Evolutionary conservation across 768 basidiomycete species (phyloP).

Genomic region (Leccinum subgranulosum): DNA sequence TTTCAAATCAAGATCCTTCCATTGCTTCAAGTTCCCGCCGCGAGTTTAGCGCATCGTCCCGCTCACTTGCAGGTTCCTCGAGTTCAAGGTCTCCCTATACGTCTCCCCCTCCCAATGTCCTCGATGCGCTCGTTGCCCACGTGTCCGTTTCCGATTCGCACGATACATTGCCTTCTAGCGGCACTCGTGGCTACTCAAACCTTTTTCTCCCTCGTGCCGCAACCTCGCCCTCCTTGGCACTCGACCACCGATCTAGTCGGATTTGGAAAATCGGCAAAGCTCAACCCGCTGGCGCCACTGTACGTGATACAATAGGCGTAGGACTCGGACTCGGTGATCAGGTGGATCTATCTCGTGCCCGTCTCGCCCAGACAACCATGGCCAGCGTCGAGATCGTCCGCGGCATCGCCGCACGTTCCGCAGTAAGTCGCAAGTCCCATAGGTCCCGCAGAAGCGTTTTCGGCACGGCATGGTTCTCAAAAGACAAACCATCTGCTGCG

Average conservation of each 20-base stretch:
- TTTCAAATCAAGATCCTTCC: conserved; percentile 1
- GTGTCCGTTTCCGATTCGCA: conserved; percentile 24
- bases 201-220: conserved; percentile 48
- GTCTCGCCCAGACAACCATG: conserved; percentile 87
- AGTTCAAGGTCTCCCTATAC: conserved; percentile 33
- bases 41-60: conserved; percentile 12
- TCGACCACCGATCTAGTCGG: conserved; percentile 13
- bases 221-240: conserved; percentile 19
- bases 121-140: conserved; percentile 33
- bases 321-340: conserved; percentile 40
- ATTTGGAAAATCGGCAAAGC: conserved; percentile 25
- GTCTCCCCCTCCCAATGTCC: conserved; percentile 25
- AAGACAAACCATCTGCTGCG: conserved; percentile 17
- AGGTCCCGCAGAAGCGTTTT: conserved; percentile 25
- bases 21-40: conserved; percentile 8
- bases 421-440: conserved; percentile 11
- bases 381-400: conserved; percentile 77
- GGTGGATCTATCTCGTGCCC: conserved; percentile 71
- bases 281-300: conserved; percentile 5
- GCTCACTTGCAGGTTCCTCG: conserved; percentile 16
- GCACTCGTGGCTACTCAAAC: conserved; percentile 54
- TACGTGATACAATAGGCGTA: conserved; percentile 23
- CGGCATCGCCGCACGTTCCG: conserved; percentile 39
- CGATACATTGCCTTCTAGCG: conserved; percentile 39
- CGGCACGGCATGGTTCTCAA: conserved; percentile 29